phyloP scores from a whole-genome alignment of 345 rosid species.

The Raphanus raphanistrum region DNA sequence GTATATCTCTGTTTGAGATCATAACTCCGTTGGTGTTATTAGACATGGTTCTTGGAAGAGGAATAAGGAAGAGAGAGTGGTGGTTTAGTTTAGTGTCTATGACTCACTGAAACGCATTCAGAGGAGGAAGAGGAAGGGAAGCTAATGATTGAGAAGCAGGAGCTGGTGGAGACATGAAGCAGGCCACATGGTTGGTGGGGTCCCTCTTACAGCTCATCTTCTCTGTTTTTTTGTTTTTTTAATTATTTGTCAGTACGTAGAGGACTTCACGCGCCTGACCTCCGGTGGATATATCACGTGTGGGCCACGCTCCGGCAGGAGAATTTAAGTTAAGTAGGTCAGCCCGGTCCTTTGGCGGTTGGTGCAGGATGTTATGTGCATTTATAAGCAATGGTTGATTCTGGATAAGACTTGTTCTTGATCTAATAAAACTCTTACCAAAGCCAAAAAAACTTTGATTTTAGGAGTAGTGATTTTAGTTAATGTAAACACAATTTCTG shows the following conservation, averaged over 20 bases:
- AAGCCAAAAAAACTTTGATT: neutral
- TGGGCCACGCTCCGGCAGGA: slow-evolving; percentile 34
- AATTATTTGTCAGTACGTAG: slow-evolving; percentile 25
- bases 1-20: slow-evolving; percentile 58
- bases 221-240: slow-evolving; percentile 23
- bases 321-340: slow-evolving; percentile 19
- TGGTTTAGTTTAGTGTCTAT: neutral
- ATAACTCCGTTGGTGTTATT: slow-evolving; percentile 32
- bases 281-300: neutral
- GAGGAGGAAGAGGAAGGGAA: slow-evolving; percentile 19
- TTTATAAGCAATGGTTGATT: slow-evolving; percentile 2
- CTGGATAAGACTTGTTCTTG: neutral
- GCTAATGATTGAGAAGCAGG: slow-evolving; percentile 95
- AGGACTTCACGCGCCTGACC: slow-evolving; percentile 24
- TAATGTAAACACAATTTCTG: slow-evolving; percentile 11
- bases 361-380: slow-evolving; percentile 29
- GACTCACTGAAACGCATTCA: neutral
- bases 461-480: neutral
- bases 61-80: neutral
- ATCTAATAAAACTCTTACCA: neutral
- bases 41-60: slow-evolving; percentile 9
- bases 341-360: neutral
- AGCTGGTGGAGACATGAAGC: slow-evolving; percentile 99
- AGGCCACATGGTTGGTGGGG: slow-evolving; percentile 94
- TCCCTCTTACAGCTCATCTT: slow-evolving; percentile 62